A percentile compares a stretch with the other conserved stretches of the same genome.
Conservation (phyloP, 2,329 filamentous ascomycete species). For the Fusarium ramigenum region DNA sequence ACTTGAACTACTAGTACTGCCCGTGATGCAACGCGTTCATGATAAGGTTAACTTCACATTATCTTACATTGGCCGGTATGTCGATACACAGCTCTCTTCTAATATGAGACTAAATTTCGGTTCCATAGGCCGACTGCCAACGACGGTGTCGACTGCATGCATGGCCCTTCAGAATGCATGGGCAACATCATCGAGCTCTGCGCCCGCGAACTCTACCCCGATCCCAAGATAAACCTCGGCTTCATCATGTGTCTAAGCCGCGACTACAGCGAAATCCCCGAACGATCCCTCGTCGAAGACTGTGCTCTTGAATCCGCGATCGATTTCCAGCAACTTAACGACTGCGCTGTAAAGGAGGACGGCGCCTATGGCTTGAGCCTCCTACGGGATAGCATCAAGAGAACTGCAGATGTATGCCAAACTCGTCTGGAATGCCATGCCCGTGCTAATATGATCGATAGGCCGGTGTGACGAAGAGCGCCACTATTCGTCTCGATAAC, state of each 20-base stretch:
- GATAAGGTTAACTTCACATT: conserved; percentile 91
- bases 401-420: conserved; percentile 63
- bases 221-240: conserved; percentile 87
- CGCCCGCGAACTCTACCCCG: conserved; percentile 81
- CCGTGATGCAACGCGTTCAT: conserved; percentile 82
- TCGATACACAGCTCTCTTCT: not conserved
- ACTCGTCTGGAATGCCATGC: not conserved
- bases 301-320: conserved; percentile 93
- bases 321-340: conserved; percentile 81
- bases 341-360: conserved; percentile 81
- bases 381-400: conserved; percentile 73
- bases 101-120: not conserved
- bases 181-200: conserved; percentile 96
- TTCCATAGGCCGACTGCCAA: conserved; percentile 70
- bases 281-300: conserved; percentile 79
- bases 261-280: conserved; percentile 80
- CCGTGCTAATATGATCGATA: conserved; percentile 43
- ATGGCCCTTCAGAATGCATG: conserved; percentile 88
- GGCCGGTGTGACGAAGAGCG: conserved; percentile 75
- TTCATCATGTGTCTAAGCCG: conserved; percentile 90
- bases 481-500: conserved; percentile 81
- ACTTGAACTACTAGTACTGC: conserved; percentile 81
- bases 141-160: conserved; percentile 86
- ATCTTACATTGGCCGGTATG: conserved; percentile 86
- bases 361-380: conserved; percentile 75